Conservation (phyloP, 75 land plant species). For the Azolla pinnata region DNA sequence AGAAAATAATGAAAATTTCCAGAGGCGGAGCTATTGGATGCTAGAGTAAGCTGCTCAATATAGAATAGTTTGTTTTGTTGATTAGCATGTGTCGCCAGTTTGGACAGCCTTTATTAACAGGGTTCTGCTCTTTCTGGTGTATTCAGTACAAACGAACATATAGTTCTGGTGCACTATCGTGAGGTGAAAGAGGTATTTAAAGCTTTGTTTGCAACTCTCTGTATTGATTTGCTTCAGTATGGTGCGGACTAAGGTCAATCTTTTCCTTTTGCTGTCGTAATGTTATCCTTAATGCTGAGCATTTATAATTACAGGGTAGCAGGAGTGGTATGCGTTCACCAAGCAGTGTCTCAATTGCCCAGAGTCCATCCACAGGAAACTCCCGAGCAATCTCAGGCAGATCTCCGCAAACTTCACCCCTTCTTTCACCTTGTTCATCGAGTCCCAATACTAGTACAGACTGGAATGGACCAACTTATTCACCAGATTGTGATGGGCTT, state of each 20-base stretch:
- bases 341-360: constrained; percentile 14
- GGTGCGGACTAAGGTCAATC: too few relatives aligned
- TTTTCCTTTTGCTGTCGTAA: too few relatives aligned
- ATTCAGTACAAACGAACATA: constrained; percentile 46
- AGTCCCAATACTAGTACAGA: constrained; percentile 25
- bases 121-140: neutral
- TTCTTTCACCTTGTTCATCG: constrained; percentile 25
- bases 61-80: neutral
- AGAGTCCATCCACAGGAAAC: constrained; percentile 3
- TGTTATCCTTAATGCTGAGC: too few relatives aligned
- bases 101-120: neutral
- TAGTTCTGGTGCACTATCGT: constrained; percentile 87
- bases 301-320: constrained; percentile 29
- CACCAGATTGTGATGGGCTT: constrained; percentile 35
- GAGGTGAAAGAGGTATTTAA: constrained; percentile 60
- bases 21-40: constrained; percentile 90
- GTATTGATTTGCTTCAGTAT: neutral
- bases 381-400: constrained; percentile 6
- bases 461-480: constrained; percentile 33
- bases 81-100: too few relatives aligned
- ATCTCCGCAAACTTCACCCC: constrained; percentile 15
- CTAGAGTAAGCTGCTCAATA: constrained; percentile 36
- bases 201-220: neutral
- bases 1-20: constrained; percentile 80
- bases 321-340: constrained; percentile 22